These are phyloP conservation scores for Boletales sp. DNA, from an alignment of 768 basidiomycete genomes.

Conservation along the genomic window DNA sequence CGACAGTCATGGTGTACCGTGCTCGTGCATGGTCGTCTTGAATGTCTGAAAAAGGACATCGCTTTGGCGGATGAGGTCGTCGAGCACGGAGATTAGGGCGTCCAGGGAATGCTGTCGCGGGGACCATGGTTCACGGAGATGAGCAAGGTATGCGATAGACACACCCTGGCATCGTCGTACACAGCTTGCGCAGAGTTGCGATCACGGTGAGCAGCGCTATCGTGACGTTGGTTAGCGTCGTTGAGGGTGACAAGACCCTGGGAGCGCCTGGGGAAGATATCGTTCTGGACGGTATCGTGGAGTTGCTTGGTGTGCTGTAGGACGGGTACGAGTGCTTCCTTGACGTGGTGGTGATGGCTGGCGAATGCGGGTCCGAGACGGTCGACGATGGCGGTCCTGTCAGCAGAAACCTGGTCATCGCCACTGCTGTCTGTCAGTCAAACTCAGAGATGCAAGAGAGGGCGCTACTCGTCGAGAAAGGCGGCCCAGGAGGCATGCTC, in stretches of 20 bases:
- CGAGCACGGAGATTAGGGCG: slow-evolving; percentile 41
- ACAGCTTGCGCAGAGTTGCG: slow-evolving; percentile 39
- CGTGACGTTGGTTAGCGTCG: slow-evolving; percentile 50
- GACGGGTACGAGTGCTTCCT: slow-evolving; percentile 34
- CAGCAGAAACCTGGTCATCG: slow-evolving; percentile 35
- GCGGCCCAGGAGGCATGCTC: slow-evolving; percentile 26
- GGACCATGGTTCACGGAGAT: slow-evolving; percentile 12
- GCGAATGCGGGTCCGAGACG: slow-evolving; percentile 40
- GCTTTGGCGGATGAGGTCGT: slow-evolving; percentile 45
- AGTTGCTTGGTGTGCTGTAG: slow-evolving; percentile 32
- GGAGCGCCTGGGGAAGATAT: slow-evolving; percentile 30
- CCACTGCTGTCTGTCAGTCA: slow-evolving; percentile 27
- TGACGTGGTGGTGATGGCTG: slow-evolving; percentile 28
- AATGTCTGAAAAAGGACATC: slow-evolving; percentile 50
- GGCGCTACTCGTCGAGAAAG: slow-evolving; percentile 25
- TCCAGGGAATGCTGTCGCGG: slow-evolving; percentile 39
- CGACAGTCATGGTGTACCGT: slow-evolving; percentile 37
- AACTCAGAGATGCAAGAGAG: not conserved
- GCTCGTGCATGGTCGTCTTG: slow-evolving; percentile 40
- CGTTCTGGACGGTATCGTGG: slow-evolving; percentile 32
- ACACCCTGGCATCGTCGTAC: slow-evolving; percentile 43
- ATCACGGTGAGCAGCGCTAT: slow-evolving; percentile 42
- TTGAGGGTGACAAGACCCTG: slow-evolving; percentile 52
- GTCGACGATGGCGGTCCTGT: slow-evolving; percentile 45
- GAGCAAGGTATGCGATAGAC: slow-evolving; percentile 12